A percentile compares a stretch with the other conserved stretches of the same genome.
These are phyloP conservation scores for Phytophthora tentaculata DNA, from an alignment of 352 stramenopile genomes.

Conservation along the genomic window DNA sequence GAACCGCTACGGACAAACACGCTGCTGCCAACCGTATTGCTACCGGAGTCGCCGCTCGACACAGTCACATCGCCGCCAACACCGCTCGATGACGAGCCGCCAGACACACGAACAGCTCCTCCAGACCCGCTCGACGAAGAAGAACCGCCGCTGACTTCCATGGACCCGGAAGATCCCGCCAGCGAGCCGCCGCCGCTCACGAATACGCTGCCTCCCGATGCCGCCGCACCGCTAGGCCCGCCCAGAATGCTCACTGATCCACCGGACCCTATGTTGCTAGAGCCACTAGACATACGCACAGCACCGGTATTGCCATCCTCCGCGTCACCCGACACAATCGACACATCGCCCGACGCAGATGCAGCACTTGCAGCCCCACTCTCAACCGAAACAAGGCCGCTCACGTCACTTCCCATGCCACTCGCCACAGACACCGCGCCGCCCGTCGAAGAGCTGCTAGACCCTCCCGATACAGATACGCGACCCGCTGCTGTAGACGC, in stretches of 20 bases:
- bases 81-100: constrained; percentile 17
- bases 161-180: constrained; percentile 19
- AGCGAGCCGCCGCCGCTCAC: constrained; percentile 12
- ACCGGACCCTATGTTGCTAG: constrained; percentile 11
- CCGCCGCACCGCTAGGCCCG: constrained; percentile 15
- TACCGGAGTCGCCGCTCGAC: constrained; percentile 4
- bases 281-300: too few relatives aligned
- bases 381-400: constrained; percentile 23
- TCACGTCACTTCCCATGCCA: constrained; percentile 21
- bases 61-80: constrained; percentile 21
- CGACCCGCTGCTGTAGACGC: constrained; percentile 12
- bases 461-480: constrained; percentile 23
- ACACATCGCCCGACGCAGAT: constrained; percentile 2
- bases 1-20: too few relatives aligned
- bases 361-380: constrained; percentile 17
- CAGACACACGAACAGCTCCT: constrained; percentile 21
- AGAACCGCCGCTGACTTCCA: constrained; percentile 19
- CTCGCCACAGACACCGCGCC: constrained; percentile 27
- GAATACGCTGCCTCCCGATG: constrained; percentile 15
- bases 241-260: constrained; percentile 24
- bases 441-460: constrained; percentile 27
- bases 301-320: too few relatives aligned
- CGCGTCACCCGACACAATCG: too few relatives aligned
- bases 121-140: constrained; percentile 28
- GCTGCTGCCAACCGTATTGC: too few relatives aligned